These are phyloP conservation scores for Domatiomyces globalis DNA, from an alignment of 2,329 filamentous ascomycete species.

Conservation along the genomic window DNA sequence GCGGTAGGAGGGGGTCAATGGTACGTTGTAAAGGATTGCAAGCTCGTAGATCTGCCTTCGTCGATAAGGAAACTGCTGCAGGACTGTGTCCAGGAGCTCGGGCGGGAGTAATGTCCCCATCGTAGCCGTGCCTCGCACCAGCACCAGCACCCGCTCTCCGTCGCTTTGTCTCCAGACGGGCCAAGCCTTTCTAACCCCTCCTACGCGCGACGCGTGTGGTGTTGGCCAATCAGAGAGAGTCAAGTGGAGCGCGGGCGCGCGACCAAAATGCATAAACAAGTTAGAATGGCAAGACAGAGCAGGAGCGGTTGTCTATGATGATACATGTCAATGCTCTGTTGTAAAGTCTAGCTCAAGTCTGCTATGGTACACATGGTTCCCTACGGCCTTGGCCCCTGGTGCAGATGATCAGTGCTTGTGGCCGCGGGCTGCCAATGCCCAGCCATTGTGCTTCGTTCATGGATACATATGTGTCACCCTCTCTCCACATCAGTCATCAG, in stretches of 20 bases:
- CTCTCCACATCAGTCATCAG: background rate
- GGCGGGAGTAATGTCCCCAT: conserved; percentile 10
- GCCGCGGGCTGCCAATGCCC: background rate
- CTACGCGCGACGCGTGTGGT: too few relatives aligned
- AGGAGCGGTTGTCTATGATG: background rate
- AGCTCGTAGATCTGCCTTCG: conserved; percentile 30
- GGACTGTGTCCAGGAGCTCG: conserved; percentile 9
- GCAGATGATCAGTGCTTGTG: background rate
- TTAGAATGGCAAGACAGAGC: background rate
- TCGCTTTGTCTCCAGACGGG: too few relatives aligned
- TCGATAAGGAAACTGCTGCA: conserved; percentile 28
- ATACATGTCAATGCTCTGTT: background rate
- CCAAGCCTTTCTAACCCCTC: too few relatives aligned
- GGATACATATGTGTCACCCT: background rate
- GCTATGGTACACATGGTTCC: background rate
- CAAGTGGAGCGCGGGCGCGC: too few relatives aligned
- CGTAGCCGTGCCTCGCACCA: background rate
- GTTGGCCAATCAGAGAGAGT: too few relatives aligned
- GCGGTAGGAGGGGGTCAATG: conserved; percentile 2
- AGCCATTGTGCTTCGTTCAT: background rate
- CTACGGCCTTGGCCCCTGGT: background rate
- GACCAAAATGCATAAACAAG: too few relatives aligned
- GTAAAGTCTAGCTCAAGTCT: background rate
- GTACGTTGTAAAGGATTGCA: conserved; percentile 28
- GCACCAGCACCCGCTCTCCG: too few relatives aligned